These are phyloP conservation scores for Elaeagnus macrophylla DNA, from an alignment of 306 rosid species.

Conservation along the genomic window DNA sequence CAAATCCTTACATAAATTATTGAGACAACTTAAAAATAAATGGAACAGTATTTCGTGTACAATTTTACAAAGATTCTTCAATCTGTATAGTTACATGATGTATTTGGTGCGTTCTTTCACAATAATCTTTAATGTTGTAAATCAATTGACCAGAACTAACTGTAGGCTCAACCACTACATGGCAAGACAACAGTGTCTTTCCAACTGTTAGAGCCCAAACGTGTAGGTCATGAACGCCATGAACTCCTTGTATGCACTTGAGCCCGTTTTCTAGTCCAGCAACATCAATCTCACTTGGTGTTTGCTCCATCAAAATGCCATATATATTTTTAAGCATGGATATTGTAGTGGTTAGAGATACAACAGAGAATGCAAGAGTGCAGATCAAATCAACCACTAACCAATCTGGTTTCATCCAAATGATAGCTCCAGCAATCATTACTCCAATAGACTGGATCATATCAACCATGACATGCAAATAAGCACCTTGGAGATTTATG, in stretches of 20 bases:
- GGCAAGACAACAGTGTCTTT: conserved; percentile 65
- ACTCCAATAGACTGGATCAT: conserved; percentile 92
- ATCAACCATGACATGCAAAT: conserved; percentile 80
- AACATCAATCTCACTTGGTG: conserved; percentile 53
- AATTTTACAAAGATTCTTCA: conserved; percentile 28
- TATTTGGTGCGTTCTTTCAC: conserved; percentile 47
- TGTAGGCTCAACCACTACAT: conserved; percentile 49
- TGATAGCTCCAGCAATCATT: conserved; percentile 79
- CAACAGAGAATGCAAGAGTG: conserved; percentile 62
- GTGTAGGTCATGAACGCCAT: conserved; percentile 61
- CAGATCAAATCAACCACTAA: conserved; percentile 62
- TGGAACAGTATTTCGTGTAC: background rate
- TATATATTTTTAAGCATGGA: conserved; percentile 53
- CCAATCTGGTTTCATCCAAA: conserved; percentile 75
- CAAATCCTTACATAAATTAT: too few species aligned
- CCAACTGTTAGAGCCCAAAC: conserved; percentile 83
- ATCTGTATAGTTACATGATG: conserved; percentile 75
- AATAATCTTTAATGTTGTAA: conserved; percentile 38
- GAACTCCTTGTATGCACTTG: conserved; percentile 62
- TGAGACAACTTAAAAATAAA: too few species aligned
- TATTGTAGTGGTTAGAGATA: conserved; percentile 56
- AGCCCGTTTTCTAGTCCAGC: conserved; percentile 42
- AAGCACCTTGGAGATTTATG: conserved; percentile 89
- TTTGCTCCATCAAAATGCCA: conserved; percentile 67
- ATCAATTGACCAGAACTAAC: conserved; percentile 39